A percentile compares a stretch with the other conserved stretches of the same genome.
Evolutionary conservation across 352 stramenopile species (phyloP).

Genomic region (Stramenopiles sp.): DNA sequence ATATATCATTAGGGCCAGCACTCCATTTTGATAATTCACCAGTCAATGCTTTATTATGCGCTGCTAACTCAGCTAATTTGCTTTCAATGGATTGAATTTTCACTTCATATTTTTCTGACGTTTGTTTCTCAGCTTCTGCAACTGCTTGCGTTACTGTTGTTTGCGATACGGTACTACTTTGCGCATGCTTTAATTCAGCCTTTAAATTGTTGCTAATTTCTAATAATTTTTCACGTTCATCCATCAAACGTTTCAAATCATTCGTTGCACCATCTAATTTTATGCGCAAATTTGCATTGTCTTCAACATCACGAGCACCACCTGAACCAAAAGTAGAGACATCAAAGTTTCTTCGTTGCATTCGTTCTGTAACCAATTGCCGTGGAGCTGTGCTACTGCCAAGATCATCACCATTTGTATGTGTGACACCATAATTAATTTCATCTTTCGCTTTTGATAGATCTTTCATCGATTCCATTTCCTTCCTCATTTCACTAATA

Average conservation of each 20-base stretch:
- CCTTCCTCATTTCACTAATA: neutral
- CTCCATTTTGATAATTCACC: slow-evolving; percentile 2
- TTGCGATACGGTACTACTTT: neutral
- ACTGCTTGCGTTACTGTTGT: neutral
- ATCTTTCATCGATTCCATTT: slow-evolving; percentile 4
- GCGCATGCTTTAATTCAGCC: neutral
- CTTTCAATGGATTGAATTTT: neutral
- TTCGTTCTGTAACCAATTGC: neutral
- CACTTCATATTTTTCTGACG: neutral
- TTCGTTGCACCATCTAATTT: neutral
- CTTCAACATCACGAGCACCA: neutral
- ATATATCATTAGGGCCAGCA: neutral
- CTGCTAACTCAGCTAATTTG: neutral
- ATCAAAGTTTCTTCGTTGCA: neutral
- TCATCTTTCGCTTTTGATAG: neutral
- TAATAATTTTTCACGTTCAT: neutral
- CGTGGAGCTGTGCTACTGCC: neutral
- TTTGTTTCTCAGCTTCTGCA: neutral
- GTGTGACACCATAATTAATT: neutral
- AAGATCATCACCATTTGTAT: neutral
- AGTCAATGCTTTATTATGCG: neutral
- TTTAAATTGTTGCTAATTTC: neutral
- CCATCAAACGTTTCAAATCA: neutral
- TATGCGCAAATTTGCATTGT: neutral
- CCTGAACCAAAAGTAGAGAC: neutral